Evolutionary conservation across 352 stramenopile species (phyloP).

Genomic region (Halophytophthora batemanensis): DNA sequence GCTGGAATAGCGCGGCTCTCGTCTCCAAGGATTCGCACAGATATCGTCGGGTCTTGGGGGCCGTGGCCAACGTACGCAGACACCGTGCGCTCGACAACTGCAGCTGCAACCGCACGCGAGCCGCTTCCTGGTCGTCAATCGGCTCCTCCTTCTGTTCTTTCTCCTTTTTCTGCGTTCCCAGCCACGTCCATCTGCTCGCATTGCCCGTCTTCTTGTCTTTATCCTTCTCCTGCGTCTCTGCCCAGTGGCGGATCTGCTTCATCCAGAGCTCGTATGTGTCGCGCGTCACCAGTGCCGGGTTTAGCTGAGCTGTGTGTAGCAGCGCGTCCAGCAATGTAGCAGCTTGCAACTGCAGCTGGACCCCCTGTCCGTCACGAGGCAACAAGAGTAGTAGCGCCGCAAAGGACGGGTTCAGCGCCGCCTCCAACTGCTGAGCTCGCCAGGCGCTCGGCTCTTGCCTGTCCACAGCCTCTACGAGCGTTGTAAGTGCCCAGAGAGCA

Average conservation of each 20-base stretch:
- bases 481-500: conserved; percentile 33
- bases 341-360: conserved; percentile 39
- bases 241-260: conserved; percentile 53
- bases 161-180: conserved; percentile 3
- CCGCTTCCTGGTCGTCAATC: background rate
- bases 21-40: conserved; percentile 48
- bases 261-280: conserved; percentile 65
- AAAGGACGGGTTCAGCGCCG: conserved; percentile 31
- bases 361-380: conserved; percentile 22
- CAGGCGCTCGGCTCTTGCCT: conserved; percentile 15
- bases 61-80: conserved; percentile 48
- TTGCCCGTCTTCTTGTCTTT: conserved; percentile 7
- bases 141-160: too few relatives aligned
- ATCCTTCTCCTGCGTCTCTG: conserved; percentile 7
- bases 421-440: conserved; percentile 26
- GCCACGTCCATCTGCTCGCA: conserved; percentile 15
- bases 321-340: conserved; percentile 42
- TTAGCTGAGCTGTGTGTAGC: conserved; percentile 41
- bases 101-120: conserved; percentile 19
- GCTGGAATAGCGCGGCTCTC: conserved; percentile 48
- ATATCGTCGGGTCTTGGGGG: conserved; percentile 43
- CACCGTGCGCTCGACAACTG: conserved; percentile 45
- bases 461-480: conserved; percentile 30
- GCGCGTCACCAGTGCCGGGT: conserved; percentile 24
- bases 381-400: conserved; percentile 39